Evolutionary conservation across 2,329 filamentous ascomycete genomes (phyloP), one percentile per base, ranked within the genome.

Genomic region (Colletotrichum sansevieriae): DNA sequence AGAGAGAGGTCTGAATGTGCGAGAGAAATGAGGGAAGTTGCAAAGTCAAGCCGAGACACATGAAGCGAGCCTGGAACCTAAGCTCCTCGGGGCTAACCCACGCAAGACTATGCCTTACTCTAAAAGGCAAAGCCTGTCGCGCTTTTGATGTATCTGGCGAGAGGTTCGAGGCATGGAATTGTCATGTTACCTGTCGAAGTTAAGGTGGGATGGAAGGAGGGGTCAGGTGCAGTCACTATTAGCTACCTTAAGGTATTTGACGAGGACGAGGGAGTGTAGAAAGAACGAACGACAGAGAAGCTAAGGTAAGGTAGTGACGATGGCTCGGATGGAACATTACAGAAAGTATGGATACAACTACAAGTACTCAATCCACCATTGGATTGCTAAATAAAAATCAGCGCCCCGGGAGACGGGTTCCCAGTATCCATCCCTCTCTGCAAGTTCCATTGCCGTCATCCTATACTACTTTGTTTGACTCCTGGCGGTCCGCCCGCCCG

Each of bases 371-470:
- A 52, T 46, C 62, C 33, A 37, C 39, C 22, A 39, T 39, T 6
- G 11, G 13, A 39, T 35, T 56, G 54, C 62, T 47, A 65, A 60
- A 60, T 59, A 43, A 65, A 58, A 59, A 46, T 35, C 29, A 44
- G 15, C 37, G 54, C 47, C 41, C 65, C 65, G 43, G 20, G 55
- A 65, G 25, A 55, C 47, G 62, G 62, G 55, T 65, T 65, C 49
- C 55, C 59, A 62, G 59, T 10, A 15, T 65, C 35, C 25, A 52
- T 33, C 25, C 49, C 49, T 33, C 49, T 52, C 55, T 55, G 61
- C 65, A 68, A 54, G 47, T 49, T 29, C 29, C 29, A 29, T 29
- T 68, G 59, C 63, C 56, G 47, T 65, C 65, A 20, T 68, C 60
- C 56, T 64, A 54, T 47, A 35, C 22, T 22, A 25, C 25, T 25